Evolutionary conservation across 164 flowering plant species (phyloP), one percentile per base, ranked within the genome.

Genomic region (Hamamelis virginiana): DNA sequence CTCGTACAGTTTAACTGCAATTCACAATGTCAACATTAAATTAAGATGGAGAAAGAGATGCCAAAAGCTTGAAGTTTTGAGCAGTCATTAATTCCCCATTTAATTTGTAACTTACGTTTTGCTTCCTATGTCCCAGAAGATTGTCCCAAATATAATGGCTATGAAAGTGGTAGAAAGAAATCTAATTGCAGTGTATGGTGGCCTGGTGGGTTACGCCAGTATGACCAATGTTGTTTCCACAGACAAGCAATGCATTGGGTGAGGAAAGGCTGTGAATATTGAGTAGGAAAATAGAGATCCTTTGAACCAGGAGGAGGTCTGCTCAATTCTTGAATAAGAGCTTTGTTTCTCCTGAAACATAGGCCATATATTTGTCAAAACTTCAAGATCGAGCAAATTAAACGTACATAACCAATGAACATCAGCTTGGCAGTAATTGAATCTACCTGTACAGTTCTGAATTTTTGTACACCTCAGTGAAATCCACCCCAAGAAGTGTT

Each of bases 161-260:
- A 83, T 77, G 61, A 81, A 23, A 26, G 77, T 73, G 9, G 88
- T 86, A 74, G 83, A 85, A 27, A 85, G 66, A 66, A 81, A 65
- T 64, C 90, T 72, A 26, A 83, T 82, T 15, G 87, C 85, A 43
- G 80, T 85, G 67, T 84, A 86, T 23, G 75, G 72, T 19, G 88
- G 67, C 83, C 85, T 23, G 75, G 72, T 19, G 88, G 84, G 56
- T 85, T 86, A 5, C 86, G 78, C 90, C 88, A 84, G 58, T 84
- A 84, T 19, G 88, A 80, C 77, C 57, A 44, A 48, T 73, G 73
- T 56, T 80, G 87, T 69, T 86, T 86, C 85, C 85, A 86, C 14
- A 86, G 69, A 80, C 90, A 84, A 11, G 87, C 88, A 10, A 68
- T 12, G 74, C 85, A 86, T 45, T 85, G 90, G 6, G 59, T 72